Conservation (phyloP, 2,329 filamentous ascomycete genomes). For the Corinectria fuckeliana region DNA sequence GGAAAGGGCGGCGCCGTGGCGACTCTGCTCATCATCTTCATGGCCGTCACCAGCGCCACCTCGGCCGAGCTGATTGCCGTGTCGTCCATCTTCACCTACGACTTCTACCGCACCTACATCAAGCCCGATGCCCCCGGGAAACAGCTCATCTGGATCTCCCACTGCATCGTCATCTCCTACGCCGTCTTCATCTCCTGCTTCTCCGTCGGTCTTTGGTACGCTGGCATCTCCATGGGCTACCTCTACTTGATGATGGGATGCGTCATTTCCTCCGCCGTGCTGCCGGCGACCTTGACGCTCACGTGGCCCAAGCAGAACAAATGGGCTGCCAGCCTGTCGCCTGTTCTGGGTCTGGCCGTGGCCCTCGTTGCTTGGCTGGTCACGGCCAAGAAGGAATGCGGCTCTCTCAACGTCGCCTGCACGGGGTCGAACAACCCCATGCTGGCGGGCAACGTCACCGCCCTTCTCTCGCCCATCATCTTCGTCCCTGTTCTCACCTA, state of each 20-base stretch:
- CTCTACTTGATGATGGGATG: conserved; percentile 91
- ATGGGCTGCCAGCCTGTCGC: conserved; percentile 71
- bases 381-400: conserved; percentile 69
- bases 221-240: conserved; percentile 85
- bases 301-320: conserved; percentile 82
- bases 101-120: conserved; percentile 70
- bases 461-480: conserved; percentile 76
- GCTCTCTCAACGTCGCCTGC: conserved; percentile 71
- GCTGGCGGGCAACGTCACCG: conserved; percentile 85
- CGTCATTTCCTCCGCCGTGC: conserved; percentile 83
- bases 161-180: conserved; percentile 73
- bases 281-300: conserved; percentile 81
- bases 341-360: conserved; percentile 69
- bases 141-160: conserved; percentile 79
- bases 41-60: conserved; percentile 31
- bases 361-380: conserved; percentile 79
- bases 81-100: conserved; percentile 83
- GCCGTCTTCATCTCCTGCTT: conserved; percentile 80
- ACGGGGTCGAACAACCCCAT: conserved; percentile 86
- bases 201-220: conserved; percentile 75
- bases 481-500: conserved; percentile 80
- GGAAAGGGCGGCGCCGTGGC: conserved; percentile 46
- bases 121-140: conserved; percentile 78
- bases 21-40: conserved; percentile 37
- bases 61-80: conserved; percentile 83